Base-by-base conservation (phyloP, 306 rosid species). In the Argentina anserina region DNA sequence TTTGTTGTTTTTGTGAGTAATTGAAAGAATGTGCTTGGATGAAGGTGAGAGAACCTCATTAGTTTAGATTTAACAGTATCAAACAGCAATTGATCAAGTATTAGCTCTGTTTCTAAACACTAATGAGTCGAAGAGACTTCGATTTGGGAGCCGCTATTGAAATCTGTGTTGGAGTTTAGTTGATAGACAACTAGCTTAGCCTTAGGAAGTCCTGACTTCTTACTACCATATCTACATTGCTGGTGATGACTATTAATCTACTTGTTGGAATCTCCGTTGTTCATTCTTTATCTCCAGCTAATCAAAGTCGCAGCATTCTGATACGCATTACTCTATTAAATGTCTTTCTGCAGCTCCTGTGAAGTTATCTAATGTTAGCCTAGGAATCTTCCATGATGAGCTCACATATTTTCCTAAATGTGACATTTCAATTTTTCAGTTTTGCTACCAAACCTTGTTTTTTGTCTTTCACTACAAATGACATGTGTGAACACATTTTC, bases 1-100 rank as follows among this genome's bases (percentile, higher is more conserved):
- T 69, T 69, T 15, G 49, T 15, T 68, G 20, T 65, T 71, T 76
- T 71, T 63, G 55, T 23, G 63, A 15, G n/a, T 43, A 53, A 41
- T 59, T 34, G 9, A 29, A 49, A 55, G 23, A 65, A 39, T 18
- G 74, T 9, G 28, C 2, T 8, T 43, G 34, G 21, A 34, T 41
- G 40, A 31, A 56, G 9, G 25, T 17, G 9, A 43, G 65, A 41
- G 63, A 52, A 67, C 47, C 28, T 70, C 71, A 52, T 56, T 55
- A 69, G 76, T 65, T 31, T 15, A 40, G 50, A 39, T 41, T 65
- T 42, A 40, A 21, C 50, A 14, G 69, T 63, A 34, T 45, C 61
- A 33, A 15, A 47, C 14, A 9, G 28, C 15, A 9, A 25, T 40
- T 53, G 13, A 25, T 71, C 40, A 40, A 10, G 39, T 26, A 3